phyloP scores from a whole-genome alignment of 202 grass and related monocot genomes.

The Brachypodium distachyon region DNA sequence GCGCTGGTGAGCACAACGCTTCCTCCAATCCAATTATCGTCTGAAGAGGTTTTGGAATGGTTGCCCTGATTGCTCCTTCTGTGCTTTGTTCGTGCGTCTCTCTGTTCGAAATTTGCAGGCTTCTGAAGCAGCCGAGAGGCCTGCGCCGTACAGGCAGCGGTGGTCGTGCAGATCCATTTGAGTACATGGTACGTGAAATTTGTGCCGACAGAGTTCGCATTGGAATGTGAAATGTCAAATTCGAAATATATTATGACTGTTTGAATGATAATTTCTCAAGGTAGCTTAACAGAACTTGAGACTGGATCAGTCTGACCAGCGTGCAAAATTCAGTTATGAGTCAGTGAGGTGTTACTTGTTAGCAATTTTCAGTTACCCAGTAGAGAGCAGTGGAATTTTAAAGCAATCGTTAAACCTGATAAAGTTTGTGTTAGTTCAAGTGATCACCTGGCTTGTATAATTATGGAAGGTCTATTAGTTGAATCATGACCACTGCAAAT shows the following conservation, averaged over 20 bases:
- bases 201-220: neutral
- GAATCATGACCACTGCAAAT: neutral
- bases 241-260: neutral
- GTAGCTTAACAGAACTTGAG: neutral
- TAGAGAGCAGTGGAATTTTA: neutral
- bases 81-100: neutral
- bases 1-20: slow-evolving; percentile 16
- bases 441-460: neutral
- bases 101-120: slow-evolving; percentile 7
- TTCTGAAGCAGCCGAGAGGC: slow-evolving; percentile 32
- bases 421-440: neutral
- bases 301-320: neutral
- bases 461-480: neutral
- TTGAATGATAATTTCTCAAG: neutral
- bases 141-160: slow-evolving; percentile 28
- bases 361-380: neutral
- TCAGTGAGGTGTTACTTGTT: neutral
- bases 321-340: neutral
- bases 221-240: neutral
- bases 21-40: neutral
- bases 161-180: slow-evolving; percentile 18
- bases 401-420: neutral
- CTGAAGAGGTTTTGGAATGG: neutral
- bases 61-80: neutral
- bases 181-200: slow-evolving; percentile 42